These are phyloP conservation scores for Geranium brycei DNA, from an alignment of 345 rosid species.

Conservation along the genomic window DNA sequence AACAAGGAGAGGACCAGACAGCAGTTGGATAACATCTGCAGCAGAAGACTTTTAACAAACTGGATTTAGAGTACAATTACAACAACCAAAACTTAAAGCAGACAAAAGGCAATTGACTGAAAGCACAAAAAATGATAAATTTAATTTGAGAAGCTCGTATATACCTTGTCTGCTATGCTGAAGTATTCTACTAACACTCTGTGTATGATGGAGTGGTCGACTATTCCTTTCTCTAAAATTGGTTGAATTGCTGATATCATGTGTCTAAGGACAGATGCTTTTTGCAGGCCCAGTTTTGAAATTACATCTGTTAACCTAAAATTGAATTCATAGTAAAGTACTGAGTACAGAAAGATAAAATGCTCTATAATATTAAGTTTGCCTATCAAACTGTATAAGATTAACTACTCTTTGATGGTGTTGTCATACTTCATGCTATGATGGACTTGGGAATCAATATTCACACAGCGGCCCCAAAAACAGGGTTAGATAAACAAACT, in stretches of 20 bases:
- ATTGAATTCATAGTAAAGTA: constrained; percentile 5
- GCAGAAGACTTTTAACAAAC: constrained; percentile 52
- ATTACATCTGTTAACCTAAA: constrained; percentile 76
- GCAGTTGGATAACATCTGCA: constrained; percentile 58
- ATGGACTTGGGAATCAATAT: background rate
- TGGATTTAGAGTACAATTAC: constrained; percentile 14
- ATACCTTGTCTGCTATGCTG: constrained; percentile 70
- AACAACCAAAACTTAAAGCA: background rate
- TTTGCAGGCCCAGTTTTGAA: constrained; percentile 53
- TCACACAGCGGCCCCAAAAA: too few species aligned
- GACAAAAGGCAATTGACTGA: background rate
- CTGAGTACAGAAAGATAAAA: background rate
- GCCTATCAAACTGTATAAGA: background rate
- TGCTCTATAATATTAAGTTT: background rate
- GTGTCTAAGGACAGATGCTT: constrained; percentile 58
- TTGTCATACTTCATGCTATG: background rate
- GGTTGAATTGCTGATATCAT: constrained; percentile 75
- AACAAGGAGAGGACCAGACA: constrained; percentile 66
- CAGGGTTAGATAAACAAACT: too few species aligned
- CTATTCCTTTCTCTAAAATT: constrained; percentile 82
- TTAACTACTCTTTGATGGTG: background rate
- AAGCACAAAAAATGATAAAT: background rate
- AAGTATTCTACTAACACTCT: constrained; percentile 66
- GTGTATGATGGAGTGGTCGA: constrained; percentile 81
- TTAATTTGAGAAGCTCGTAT: constrained; percentile 5